These are phyloP conservation scores for Citeromyces hawaiiensis DNA, from an alignment of 1,139 yeast genomes.

Conservation along the genomic window DNA sequence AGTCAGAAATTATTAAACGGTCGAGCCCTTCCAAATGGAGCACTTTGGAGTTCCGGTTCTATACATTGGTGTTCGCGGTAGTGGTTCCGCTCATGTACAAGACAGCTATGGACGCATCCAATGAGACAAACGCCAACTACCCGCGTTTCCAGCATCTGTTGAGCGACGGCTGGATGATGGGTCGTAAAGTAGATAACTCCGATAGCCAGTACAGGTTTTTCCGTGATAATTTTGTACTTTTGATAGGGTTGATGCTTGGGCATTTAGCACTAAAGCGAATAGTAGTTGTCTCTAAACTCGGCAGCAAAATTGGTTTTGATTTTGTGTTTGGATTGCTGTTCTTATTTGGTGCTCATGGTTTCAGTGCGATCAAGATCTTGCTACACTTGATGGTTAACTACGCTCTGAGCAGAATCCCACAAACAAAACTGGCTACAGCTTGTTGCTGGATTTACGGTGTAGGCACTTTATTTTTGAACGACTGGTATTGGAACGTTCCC, in stretches of 20 bases:
- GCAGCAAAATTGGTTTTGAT: slow-evolving; percentile 47
- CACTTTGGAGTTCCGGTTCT: slow-evolving; percentile 60
- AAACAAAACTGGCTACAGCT: slow-evolving; percentile 18
- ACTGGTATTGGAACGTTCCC: slow-evolving; percentile 40
- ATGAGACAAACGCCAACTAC: slow-evolving; percentile 68
- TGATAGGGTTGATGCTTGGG: slow-evolving; percentile 35
- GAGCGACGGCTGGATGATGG: slow-evolving; percentile 64
- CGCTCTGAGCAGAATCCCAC: slow-evolving; percentile 29
- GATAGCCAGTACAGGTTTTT: slow-evolving; percentile 85
- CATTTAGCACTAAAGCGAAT: slow-evolving; percentile 41
- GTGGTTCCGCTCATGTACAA: slow-evolving; percentile 75
- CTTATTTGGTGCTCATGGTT: slow-evolving; percentile 70
- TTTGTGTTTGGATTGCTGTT: slow-evolving; percentile 57
- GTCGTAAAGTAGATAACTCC: slow-evolving; percentile 77
- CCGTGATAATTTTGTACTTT: slow-evolving; percentile 60
- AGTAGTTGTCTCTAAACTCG: slow-evolving; percentile 9
- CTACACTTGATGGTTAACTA: slow-evolving; percentile 45
- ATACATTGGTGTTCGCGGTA: slow-evolving; percentile 44
- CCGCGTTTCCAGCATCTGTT: slow-evolving; percentile 45
- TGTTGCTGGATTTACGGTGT: slow-evolving; percentile 72
- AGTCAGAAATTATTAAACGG: slow-evolving; percentile 23
- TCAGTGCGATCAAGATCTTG: slow-evolving; percentile 48
- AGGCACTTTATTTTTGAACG: slow-evolving; percentile 65
- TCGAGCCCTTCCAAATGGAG: slow-evolving; percentile 57
- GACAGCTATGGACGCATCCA: slow-evolving; percentile 74